Conservation (phyloP, 805 yeast genomes). For the Debaryomyces hansenii region DNA sequence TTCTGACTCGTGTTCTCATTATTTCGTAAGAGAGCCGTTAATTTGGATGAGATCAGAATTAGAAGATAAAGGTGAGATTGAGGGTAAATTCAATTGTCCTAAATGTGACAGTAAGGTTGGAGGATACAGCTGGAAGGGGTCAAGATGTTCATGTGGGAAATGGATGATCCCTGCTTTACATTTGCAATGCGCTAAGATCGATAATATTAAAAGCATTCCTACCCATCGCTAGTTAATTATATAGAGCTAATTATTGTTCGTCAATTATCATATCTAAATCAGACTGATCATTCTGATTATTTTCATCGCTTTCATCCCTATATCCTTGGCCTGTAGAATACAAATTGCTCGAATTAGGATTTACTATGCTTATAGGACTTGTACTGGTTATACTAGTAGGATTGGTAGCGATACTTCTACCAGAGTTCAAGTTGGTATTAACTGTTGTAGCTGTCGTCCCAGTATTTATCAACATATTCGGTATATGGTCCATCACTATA, state of each 20-base stretch:
- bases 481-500: constrained; percentile 13
- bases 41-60: constrained; percentile 89
- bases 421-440: constrained; percentile 11
- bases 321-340: constrained; percentile 1
- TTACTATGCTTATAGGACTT: constrained; percentile 6
- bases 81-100: constrained; percentile 86
- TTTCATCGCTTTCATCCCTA: constrained; percentile 12
- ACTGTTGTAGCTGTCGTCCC: constrained; percentile 13
- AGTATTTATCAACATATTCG: constrained; percentile 17
- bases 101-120: constrained; percentile 86
- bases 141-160: constrained; percentile 89
- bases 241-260: constrained; percentile 16
- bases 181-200: constrained; percentile 78
- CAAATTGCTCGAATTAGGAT: constrained; percentile 1
- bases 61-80: constrained; percentile 64
- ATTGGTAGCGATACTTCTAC: constrained; percentile 17
- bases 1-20: constrained; percentile 71
- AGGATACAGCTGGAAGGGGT: constrained; percentile 91
- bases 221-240: constrained; percentile 2
- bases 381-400: constrained; percentile 18
- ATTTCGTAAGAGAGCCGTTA: constrained; percentile 76
- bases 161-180: constrained; percentile 95
- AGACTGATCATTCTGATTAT: constrained; percentile 28
- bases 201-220: constrained; percentile 44
- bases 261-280: constrained; percentile 48